Percentiles rank a stretch among this genome's conserved stretches.
These are phyloP conservation scores for Vitis hybrid DNA, from an alignment of 177 flowering plant genomes.

Conservation along the genomic window DNA sequence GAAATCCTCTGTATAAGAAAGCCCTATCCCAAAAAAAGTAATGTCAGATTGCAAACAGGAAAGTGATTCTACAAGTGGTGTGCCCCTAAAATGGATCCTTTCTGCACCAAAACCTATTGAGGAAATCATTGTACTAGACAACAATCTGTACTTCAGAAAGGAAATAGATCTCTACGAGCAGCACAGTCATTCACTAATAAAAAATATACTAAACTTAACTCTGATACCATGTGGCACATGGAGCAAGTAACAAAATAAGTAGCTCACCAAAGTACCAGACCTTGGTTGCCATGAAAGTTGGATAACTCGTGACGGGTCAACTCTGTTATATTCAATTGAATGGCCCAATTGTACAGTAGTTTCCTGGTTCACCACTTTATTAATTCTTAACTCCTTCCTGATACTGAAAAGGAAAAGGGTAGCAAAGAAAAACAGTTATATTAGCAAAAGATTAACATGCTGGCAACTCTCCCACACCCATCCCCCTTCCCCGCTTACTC, in stretches of 20 bases:
- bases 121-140: too few species aligned
- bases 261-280: conserved; percentile 50
- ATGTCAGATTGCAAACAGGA: conserved; percentile 11
- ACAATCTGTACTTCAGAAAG: too few species aligned
- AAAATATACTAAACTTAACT: too few species aligned
- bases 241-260: not conserved
- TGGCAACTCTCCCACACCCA: not conserved
- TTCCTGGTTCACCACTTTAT: conserved; percentile 26
- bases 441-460: not conserved
- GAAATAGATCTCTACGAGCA: too few species aligned
- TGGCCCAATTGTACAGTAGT: conserved; percentile 19
- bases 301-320: conserved; percentile 61
- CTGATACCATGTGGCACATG: too few species aligned
- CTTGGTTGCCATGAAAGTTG: conserved; percentile 85
- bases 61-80: too few species aligned
- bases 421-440: not conserved
- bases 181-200: too few species aligned
- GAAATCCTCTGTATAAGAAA: conserved; percentile 65
- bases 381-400: conserved; percentile 51
- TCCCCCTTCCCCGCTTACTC: not conserved
- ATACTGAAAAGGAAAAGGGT: conserved; percentile 21
- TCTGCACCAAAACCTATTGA: too few species aligned
- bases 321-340: conserved; percentile 22
- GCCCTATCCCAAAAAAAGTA: conserved; percentile 44
- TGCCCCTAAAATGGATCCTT: too few species aligned